phyloP scores from a whole-genome alignment of 2,329 filamentous ascomycete genomes.

The Ophiostoma himal-ulmi region DNA sequence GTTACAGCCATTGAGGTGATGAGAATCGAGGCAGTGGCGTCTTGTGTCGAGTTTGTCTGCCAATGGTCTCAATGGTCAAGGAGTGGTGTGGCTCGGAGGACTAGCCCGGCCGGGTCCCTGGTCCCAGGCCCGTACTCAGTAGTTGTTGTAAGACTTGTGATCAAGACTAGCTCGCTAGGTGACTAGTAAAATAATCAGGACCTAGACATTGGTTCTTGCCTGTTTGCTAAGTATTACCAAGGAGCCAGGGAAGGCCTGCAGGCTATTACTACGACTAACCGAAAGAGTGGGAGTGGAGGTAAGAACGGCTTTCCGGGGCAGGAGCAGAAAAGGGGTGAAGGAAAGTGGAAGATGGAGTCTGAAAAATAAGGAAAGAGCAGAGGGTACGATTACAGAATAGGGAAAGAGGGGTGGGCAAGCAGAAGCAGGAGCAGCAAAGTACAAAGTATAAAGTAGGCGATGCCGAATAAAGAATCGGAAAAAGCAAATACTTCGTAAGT shows the following conservation, averaged over 20 bases:
- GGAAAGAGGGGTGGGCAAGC: conserved; percentile 1
- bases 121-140: background rate
- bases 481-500: too few relatives aligned
- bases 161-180: too few relatives aligned
- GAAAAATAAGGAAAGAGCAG: background rate
- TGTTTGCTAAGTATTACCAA: background rate
- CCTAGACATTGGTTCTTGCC: background rate
- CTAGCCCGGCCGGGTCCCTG: conserved; percentile 9
- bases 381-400: background rate
- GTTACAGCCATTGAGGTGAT: background rate
- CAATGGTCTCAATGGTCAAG: background rate
- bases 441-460: too few relatives aligned
- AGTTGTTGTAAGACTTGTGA: background rate
- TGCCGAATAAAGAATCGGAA: too few relatives aligned
- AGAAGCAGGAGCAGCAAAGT: background rate
- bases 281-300: background rate
- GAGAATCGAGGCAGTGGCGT: conserved; percentile 4
- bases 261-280: background rate
- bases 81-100: background rate
- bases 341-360: background rate
- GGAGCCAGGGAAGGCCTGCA: background rate
- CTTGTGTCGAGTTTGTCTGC: background rate
- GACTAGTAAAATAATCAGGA: background rate
- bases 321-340: conserved; percentile 7
- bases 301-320: background rate